Base-by-base conservation (phyloP, 2,329 filamentous ascomycete species). In the Aureobasidium sp. region DNA sequence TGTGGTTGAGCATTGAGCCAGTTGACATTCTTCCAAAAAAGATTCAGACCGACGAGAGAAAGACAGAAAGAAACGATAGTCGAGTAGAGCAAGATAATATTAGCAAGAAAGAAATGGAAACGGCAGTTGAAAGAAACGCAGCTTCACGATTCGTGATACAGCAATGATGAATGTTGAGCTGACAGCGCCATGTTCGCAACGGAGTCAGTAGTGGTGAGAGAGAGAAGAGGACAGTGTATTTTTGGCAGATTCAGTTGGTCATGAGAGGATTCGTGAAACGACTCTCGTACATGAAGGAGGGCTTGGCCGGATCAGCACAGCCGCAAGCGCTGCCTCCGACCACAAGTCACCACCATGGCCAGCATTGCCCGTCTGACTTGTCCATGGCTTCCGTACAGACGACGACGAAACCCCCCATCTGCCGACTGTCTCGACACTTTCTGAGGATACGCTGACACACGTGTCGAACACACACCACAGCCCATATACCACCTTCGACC, bases 231-330 rank as follows among this genome's bases (percentile, higher is more conserved):
- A 1, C 29, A 31, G 34, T 12, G 49, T 52, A 39, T 39, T 39
- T 52, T 52, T 25, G 49, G 25, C 22, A 20, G 17, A 31, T 17
- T 29, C 3, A 31, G 25, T 29, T 29, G 25, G 51, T 42, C 51
- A 51, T n/a, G 45, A 39, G n/a, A 22, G 20, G 41, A n/a, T 20
- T 15, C 27, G 25, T 57, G 53, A 57, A 56, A 56, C 52, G 27
- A 20, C 36, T 15, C n/a, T 25, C n/a, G 37, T 20, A 41, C 37
- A 34, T 42, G 25, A 42, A 42, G 39, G 37, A 39, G 45, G 42
- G 55, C 55, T 58, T 58, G 55, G 55, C 55, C 42, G 55, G 53
- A 39, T 47, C 55, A 48, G 55, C 55, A 57, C 53, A 57, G 53
- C 39, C 53, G 53, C 53, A 57, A 45, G 39, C 39, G 53, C 53